Percentiles rank a stretch among this genome's conserved stretches.
Evolutionary conservation across 2,329 filamentous ascomycete species (phyloP).

Genomic region (Claviceps humidiphila): DNA sequence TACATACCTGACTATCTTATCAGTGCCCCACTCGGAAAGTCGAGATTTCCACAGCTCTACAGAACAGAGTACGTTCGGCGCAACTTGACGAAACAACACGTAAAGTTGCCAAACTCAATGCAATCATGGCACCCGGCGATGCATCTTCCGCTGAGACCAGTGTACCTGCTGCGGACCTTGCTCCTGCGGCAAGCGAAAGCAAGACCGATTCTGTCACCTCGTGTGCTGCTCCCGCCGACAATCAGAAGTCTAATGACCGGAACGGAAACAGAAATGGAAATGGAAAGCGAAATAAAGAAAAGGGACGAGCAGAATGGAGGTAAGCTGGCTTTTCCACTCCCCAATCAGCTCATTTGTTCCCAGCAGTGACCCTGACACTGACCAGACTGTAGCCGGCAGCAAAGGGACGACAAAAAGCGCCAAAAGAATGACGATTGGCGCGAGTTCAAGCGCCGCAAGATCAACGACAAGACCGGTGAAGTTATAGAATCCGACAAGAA

Average conservation of each 20-base stretch:
- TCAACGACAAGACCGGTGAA: constrained; percentile 21
- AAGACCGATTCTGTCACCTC: neutral
- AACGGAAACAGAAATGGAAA: neutral
- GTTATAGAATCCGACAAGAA: constrained; percentile 16
- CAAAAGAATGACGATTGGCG: constrained; percentile 26
- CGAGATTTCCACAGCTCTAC: constrained; percentile 1
- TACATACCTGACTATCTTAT: neutral
- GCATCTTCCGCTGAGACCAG: constrained; percentile 16
- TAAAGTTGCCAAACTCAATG: constrained; percentile 13
- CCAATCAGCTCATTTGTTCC: neutral
- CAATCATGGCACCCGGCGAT: constrained; percentile 19
- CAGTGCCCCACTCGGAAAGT: neutral
- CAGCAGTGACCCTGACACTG: constrained; percentile 12
- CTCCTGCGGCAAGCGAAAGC: constrained; percentile 5
- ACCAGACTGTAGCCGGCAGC: constrained; percentile 22
- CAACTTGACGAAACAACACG: neutral
- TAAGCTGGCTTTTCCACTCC: neutral
- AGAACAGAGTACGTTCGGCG: neutral
- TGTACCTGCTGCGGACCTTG: constrained; percentile 7
- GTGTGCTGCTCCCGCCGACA: neutral
- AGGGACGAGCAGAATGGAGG: constrained; percentile 15
- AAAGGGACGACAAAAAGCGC: constrained; percentile 23
- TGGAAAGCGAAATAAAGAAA: constrained; percentile 13
- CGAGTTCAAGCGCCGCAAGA: constrained; percentile 29
- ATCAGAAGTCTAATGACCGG: constrained; percentile 5